Conservation (phyloP, 2,329 filamentous ascomycete genomes). For the Aureobasidium musti region DNA sequence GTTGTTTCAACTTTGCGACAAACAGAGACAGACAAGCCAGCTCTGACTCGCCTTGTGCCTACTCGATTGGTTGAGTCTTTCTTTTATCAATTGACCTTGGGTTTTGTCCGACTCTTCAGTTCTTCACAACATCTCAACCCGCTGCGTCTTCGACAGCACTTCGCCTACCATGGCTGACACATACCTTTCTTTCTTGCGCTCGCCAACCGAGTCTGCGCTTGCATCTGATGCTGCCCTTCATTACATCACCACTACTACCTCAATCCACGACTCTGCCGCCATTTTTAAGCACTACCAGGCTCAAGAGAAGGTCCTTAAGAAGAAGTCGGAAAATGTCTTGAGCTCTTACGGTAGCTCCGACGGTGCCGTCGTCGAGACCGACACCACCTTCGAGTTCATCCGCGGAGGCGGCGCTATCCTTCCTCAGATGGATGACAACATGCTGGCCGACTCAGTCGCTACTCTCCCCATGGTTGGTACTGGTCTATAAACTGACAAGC, state of each 20-base stretch:
- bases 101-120: background rate
- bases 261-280: constrained; percentile 67
- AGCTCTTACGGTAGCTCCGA: constrained; percentile 70
- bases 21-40: background rate
- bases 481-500: background rate
- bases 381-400: constrained; percentile 80
- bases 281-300: constrained; percentile 80
- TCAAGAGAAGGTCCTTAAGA: constrained; percentile 73
- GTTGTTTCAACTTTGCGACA: constrained; percentile 22
- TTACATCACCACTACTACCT: constrained; percentile 87
- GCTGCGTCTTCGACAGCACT: background rate
- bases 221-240: constrained; percentile 56
- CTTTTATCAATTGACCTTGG: background rate
- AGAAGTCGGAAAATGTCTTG: constrained; percentile 77
- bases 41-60: constrained; percentile 14
- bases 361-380: constrained; percentile 73
- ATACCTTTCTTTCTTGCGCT: constrained; percentile 51
- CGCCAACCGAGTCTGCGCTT: constrained; percentile 47
- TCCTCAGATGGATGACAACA: constrained; percentile 90
- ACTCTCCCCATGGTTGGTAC: constrained; percentile 74
- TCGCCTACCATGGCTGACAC: constrained; percentile 43
- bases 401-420: constrained; percentile 82
- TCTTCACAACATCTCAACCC: background rate
- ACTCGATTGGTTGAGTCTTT: background rate
- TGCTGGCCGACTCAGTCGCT: constrained; percentile 78